Conservation (phyloP, 1,139 yeast species). For the Candida smagusa region DNA sequence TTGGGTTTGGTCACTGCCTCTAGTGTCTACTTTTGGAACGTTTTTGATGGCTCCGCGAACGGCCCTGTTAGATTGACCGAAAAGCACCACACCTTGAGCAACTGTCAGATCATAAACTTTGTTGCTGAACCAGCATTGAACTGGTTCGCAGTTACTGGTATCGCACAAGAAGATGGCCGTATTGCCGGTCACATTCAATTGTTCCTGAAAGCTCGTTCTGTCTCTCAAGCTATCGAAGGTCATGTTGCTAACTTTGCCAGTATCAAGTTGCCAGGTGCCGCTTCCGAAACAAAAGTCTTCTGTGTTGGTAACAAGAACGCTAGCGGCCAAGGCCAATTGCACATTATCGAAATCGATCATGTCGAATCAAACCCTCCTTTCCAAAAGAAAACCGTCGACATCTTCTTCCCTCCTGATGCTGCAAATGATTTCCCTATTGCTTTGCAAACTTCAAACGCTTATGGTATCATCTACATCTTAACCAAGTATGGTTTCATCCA, state of each 20-base stretch:
- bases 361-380: conserved; percentile 82
- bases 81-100: conserved; percentile 76
- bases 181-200: conserved; percentile 96
- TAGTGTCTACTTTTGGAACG: conserved; percentile 75
- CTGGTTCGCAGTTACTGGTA: conserved; percentile 96
- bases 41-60: conserved; percentile 74
- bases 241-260: conserved; percentile 91
- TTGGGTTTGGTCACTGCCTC: conserved; percentile 84
- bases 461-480: conserved; percentile 82
- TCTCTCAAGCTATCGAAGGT: conserved; percentile 96
- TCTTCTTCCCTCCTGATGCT: conserved; percentile 96
- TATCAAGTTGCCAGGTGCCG: conserved; percentile 69
- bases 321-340: conserved; percentile 82
- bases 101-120: conserved; percentile 88
- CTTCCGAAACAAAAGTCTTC: conserved; percentile 79
- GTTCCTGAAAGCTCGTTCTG: conserved; percentile 80
- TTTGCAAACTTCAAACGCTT: conserved; percentile 79
- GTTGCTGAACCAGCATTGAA: conserved; percentile 76
- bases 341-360: conserved; percentile 95
- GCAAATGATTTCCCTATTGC: conserved; percentile 95
- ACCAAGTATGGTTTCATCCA: conserved; percentile 97
- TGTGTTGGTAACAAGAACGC: conserved; percentile 87
- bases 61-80: conserved; percentile 80
- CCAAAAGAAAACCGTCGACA: conserved; percentile 85
- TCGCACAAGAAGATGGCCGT: conserved; percentile 91